Percentiles rank a stretch among this genome's conserved stretches.
phyloP scores from a whole-genome alignment of 305 asterid genomes.

The Solanum chacoense region DNA sequence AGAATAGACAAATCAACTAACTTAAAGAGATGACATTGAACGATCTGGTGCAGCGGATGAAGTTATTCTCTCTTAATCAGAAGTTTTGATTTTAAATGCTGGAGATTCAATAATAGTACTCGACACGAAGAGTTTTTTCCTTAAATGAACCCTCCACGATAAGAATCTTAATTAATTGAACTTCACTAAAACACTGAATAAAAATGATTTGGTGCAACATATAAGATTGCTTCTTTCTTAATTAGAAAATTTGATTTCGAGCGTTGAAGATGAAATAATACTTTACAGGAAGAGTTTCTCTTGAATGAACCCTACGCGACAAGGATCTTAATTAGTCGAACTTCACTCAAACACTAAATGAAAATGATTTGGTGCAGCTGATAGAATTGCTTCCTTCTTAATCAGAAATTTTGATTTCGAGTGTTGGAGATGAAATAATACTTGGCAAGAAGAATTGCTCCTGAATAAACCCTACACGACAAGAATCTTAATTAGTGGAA shows the following conservation, averaged over 20 bases:
- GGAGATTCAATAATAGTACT: background rate
- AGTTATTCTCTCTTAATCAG: background rate
- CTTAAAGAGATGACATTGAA: background rate
- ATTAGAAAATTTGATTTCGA: background rate
- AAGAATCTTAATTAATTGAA: too few relatives aligned
- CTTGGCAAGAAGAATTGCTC: background rate
- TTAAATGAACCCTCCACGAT: fast-evolving
- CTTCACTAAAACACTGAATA: background rate
- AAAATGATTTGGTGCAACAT: too few relatives aligned
- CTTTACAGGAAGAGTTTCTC: background rate
- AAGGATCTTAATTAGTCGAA: too few relatives aligned
- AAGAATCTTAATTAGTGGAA: too few relatives aligned
- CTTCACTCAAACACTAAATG: too few relatives aligned
- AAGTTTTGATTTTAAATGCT: background rate
- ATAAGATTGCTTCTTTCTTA: background rate
- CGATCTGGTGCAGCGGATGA: fast-evolving
- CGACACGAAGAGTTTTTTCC: fast-evolving
- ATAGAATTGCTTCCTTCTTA: too few relatives aligned
- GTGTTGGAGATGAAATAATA: background rate
- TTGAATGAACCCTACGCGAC: background rate
- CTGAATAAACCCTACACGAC: background rate
- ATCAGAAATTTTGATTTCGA: too few relatives aligned
- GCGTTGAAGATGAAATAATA: background rate
- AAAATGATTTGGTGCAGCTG: too few relatives aligned
- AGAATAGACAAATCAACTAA: constrained; percentile 3